Evolutionary conservation across 306 rosid genomes (phyloP).

Genomic region (Malus orientalis): DNA sequence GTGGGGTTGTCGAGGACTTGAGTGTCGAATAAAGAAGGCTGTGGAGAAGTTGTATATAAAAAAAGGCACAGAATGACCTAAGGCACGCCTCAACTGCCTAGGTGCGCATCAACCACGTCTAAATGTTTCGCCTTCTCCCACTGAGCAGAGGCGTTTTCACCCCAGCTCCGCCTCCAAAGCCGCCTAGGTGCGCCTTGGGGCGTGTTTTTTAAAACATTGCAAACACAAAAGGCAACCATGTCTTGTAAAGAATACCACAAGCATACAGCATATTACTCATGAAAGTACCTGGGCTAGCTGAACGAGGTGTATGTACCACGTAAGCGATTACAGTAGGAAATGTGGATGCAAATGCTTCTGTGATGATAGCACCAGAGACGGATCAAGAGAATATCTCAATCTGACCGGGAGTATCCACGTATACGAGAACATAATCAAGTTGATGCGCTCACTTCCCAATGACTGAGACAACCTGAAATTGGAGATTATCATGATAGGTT

Average conservation of each 20-base stretch:
- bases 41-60: no score
- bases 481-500: neutral
- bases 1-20: no score
- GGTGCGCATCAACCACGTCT: no score
- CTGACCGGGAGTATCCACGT: constrained; percentile 90
- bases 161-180: no score
- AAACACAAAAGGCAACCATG: constrained; percentile 79
- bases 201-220: constrained; percentile 3
- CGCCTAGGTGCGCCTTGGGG: no score
- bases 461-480: constrained; percentile 64
- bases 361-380: constrained; percentile 92
- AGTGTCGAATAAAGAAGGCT: no score
- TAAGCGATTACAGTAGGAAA: constrained; percentile 85
- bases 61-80: no score
- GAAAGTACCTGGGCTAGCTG: constrained; percentile 73
- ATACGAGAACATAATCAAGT: constrained; percentile 90
- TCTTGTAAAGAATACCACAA: constrained; percentile 86
- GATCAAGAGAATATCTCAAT: constrained; percentile 99
- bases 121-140: no score
- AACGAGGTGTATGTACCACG: constrained; percentile 82
- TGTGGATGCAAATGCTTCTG: constrained; percentile 98
- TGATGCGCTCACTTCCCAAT: constrained; percentile 84
- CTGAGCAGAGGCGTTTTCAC: no score
- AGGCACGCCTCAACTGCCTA: no score
- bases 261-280: constrained; percentile 99